These are phyloP conservation scores for Ulota crispa DNA, from an alignment of 225 moss, liverwort and hornwort genomes.

Conservation along the genomic window DNA sequence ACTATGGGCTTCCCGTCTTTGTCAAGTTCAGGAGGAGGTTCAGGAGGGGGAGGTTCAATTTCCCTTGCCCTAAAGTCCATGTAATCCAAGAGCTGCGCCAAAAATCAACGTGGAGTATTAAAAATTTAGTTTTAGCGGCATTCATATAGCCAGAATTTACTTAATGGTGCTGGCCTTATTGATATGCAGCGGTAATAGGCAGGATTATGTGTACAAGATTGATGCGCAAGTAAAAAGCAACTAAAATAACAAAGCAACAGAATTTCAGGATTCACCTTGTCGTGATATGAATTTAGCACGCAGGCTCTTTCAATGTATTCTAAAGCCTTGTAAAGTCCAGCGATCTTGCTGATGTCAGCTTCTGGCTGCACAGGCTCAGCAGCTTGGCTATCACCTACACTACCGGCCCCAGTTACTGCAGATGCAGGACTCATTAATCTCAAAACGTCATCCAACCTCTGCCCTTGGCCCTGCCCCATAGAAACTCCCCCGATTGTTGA, in stretches of 20 bases:
- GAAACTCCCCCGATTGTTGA: conserved; percentile 60
- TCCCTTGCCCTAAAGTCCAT: conserved; percentile 80
- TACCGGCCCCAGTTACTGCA: conserved; percentile 41
- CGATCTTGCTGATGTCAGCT: conserved; percentile 74
- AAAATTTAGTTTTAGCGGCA: neutral
- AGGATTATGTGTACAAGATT: neutral
- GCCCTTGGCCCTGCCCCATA: conserved; percentile 51
- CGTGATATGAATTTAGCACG: conserved; percentile 80
- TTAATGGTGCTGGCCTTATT: neutral
- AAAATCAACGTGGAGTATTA: neutral
- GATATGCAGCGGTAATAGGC: neutral
- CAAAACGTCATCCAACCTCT: conserved; percentile 61
- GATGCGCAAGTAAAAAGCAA: neutral
- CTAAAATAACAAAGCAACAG: neutral
- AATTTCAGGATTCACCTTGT: conserved; percentile 51
- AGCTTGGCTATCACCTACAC: conserved; percentile 43
- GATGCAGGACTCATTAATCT: conserved; percentile 55
- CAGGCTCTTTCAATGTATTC: conserved; percentile 86
- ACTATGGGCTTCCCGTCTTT: conserved; percentile 33
- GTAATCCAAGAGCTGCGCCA: conserved; percentile 76
- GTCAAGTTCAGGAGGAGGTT: conserved; percentile 36
- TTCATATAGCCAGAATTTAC: neutral
- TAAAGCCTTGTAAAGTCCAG: conserved; percentile 76
- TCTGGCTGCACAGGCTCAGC: conserved; percentile 42
- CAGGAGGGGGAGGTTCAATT: conserved; percentile 30